Base-by-base conservation (phyloP, 2,329 filamentous ascomycete species). In the Cladobotryum protrusum region DNA sequence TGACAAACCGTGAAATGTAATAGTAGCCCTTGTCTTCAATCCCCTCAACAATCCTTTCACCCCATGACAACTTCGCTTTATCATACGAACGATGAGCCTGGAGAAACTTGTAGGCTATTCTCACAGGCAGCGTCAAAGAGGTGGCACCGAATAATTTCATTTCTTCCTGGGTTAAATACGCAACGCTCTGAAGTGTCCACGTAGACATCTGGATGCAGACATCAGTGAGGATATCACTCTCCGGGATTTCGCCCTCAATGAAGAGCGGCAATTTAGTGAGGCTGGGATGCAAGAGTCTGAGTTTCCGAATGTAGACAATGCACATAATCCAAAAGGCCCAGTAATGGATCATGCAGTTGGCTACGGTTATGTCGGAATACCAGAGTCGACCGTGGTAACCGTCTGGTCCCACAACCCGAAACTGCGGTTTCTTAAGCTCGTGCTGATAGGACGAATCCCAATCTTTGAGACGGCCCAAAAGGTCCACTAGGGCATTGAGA, bases 261-360 rank as follows among this genome's bases (percentile, higher is more conserved):
- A 47, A 33, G 14, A 52, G 2, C 3, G 20, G 12, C 2, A 35
- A 43, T 3, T 43, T 37, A 36, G 18, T 20, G 2, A 52, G 43
- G 13, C 42, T 43, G 5, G 50, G 43, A 34, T 47, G 43, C 12
- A 47, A 18, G 34, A 48, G 14, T 41, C 33, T 24, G 15, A 32
- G 39, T 29, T 47, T 50, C 37, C 50, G 45, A 3, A 69, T 57
- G 19, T 68, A 64, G 0, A 52, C 37, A 3, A 65, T 52, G 50
- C 68, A 72, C 2, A 71, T 59, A 5, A 69, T 62, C 39, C 59
- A 61, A 29, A 72, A 67, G 0, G 66, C 59, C 69, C 68, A 72
- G 6, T 63, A 61, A 39, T 72, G 67, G 0, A 64, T 69, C 15
- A 65, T 56, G 4, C 60, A 60, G 35, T 71, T 72, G 3, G 68